Evolutionary conservation across 2,329 filamentous ascomycete genomes (phyloP), one percentile per base, ranked within the genome.

Genomic region (Paraphaeosphaeria minitans): DNA sequence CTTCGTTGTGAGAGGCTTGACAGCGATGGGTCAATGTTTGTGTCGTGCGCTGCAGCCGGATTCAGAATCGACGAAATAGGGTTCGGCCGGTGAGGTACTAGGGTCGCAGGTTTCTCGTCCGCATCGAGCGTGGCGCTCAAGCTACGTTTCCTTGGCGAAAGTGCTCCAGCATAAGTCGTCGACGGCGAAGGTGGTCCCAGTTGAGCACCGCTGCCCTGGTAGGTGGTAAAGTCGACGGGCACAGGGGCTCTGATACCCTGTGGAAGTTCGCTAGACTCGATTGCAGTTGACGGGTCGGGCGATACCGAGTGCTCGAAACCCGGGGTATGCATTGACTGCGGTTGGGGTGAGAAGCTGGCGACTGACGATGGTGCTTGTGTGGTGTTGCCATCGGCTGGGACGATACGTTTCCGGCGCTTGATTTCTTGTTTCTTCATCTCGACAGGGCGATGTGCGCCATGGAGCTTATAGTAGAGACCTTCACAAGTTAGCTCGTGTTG

Each of bases 361-460:
- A 69, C 48, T n/a, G 71, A 73, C 19, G 65, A 62, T n/a, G 69
- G 53, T 13, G 68, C 62, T 57, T 73, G 71, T 9, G 71, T 70
- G 48, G 57, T 56, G n/a, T 12, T 48, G 16, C 68, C 77, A 27
- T 86, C 81, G 19, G 91, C 92, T 19, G 94, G 93, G 45, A 98
- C 93, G 6, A 98, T 93, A 58, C 95, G 89, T 82, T 98, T 98
- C 60, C 95, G 85, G 62, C 95, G 87, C 78, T 99, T 98, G 76
- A 99, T 99, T 27, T 96, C 91, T 3, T 92, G 90, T 77, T 97
- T 98, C 78, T 98, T 99, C 95, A 99, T 98, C n/a, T 92, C 92
- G 5, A 95, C 92, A 0, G 95, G 95, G 43, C 95, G 86, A 77
- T 97, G 94, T 31, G 93, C 88, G 55, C 93, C 93, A 74, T 99